Percentiles rank a stretch among this genome's conserved stretches.
Conservation (phyloP, 1,139 yeast genomes). For the Barnettozyma hawaiiensis region DNA sequence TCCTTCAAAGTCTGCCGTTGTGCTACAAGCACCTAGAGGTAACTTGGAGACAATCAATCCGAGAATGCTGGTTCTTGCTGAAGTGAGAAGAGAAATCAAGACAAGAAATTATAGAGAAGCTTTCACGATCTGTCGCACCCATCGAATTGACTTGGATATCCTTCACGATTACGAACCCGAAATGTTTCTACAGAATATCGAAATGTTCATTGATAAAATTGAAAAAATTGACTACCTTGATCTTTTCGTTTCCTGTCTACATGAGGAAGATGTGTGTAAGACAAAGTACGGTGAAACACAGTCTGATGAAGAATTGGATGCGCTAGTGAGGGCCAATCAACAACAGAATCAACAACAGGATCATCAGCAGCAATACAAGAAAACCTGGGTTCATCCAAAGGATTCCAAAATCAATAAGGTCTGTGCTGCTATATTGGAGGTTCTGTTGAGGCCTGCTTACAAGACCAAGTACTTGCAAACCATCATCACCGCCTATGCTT, state of each 20-base stretch:
- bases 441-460: constrained; percentile 47
- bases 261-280: constrained; percentile 78
- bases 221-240: constrained; percentile 73
- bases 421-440: constrained; percentile 62
- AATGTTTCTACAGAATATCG: constrained; percentile 57
- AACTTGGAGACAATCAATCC: constrained; percentile 93
- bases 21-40: constrained; percentile 93
- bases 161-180: constrained; percentile 82
- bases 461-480: constrained; percentile 64
- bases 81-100: constrained; percentile 66
- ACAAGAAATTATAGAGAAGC: constrained; percentile 59
- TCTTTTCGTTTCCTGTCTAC: constrained; percentile 77
- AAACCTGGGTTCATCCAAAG: constrained; percentile 32
- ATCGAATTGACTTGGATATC: constrained; percentile 86
- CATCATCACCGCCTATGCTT: constrained; percentile 85
- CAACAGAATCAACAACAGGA: constrained; percentile 25
- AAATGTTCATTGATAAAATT: constrained; percentile 66
- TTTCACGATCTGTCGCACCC: constrained; percentile 78
- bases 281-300: constrained; percentile 80
- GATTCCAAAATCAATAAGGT: constrained; percentile 69
- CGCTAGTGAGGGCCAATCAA: constrained; percentile 28
- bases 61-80: constrained; percentile 82
- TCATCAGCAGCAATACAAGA: constrained; percentile 30
- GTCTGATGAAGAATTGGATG: constrained; percentile 29
- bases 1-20: constrained; percentile 79